phyloP scores from a whole-genome alignment of 1,284 basidiomycete species.

The Sutorius eximius region DNA sequence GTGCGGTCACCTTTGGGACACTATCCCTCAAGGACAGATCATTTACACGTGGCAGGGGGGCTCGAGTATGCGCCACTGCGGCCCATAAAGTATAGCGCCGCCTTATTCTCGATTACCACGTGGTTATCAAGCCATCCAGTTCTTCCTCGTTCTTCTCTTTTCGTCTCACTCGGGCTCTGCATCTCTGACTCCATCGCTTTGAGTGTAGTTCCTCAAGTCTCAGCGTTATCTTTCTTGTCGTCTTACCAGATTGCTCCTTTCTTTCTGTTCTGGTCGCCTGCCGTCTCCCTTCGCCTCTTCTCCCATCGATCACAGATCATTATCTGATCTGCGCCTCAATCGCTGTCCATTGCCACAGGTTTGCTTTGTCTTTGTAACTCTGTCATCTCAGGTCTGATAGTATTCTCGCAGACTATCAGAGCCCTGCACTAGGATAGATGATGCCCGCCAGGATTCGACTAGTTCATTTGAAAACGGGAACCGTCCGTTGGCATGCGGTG shows the following conservation, averaged over 20 bases:
- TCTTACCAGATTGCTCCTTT: neutral
- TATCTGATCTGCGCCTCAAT: neutral
- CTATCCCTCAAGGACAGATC: neutral
- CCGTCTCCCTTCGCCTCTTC: neutral
- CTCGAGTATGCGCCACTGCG: neutral
- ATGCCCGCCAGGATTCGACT: neutral
- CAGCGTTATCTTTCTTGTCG: neutral
- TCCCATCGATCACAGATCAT: neutral
- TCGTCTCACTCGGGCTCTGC: neutral
- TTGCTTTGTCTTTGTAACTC: neutral
- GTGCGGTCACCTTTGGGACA: neutral
- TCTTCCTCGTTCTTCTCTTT: neutral
- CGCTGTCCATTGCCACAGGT: neutral
- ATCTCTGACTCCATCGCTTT: neutral
- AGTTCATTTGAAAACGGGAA: neutral
- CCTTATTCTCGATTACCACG: too few relatives aligned
- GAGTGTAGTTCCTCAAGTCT: neutral
- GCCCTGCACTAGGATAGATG: neutral
- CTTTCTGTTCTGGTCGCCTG: neutral
- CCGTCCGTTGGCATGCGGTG: neutral
- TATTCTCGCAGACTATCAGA: neutral
- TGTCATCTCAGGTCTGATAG: neutral
- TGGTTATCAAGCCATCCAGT: too few relatives aligned
- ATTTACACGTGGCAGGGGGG: neutral
- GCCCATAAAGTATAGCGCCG: too few relatives aligned